Evolutionary conservation across 2,329 filamentous ascomycete species (phyloP).

Genomic region (Botrytis hyacinthi): DNA sequence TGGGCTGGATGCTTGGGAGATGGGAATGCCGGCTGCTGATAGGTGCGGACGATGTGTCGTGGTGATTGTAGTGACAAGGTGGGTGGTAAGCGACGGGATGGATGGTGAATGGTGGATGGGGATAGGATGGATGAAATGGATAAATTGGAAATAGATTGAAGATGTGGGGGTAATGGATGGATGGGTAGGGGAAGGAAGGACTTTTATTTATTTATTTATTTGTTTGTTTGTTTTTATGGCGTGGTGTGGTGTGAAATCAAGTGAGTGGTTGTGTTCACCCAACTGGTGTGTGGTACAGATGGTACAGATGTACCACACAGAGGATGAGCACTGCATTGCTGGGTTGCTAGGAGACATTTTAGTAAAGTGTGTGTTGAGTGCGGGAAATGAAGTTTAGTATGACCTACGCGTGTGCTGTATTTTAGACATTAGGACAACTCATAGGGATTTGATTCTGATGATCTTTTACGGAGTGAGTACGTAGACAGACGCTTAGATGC

Average conservation of each 20-base stretch:
- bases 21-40: not conserved
- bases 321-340: not conserved
- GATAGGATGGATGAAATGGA: conserved; percentile 4
- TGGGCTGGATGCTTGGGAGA: not conserved
- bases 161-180: not conserved
- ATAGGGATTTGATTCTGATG: not conserved
- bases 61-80: not conserved
- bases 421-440: not conserved
- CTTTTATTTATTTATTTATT: not conserved
- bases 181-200: not conserved
- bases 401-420: not conserved
- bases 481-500: not conserved
- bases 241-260: not conserved
- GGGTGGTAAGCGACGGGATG: not conserved
- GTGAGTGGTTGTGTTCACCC: not conserved
- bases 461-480: not conserved
- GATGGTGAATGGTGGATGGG: not conserved
- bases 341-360: not conserved
- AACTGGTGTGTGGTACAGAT: not conserved
- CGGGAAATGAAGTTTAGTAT: not conserved
- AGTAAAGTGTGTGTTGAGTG: not conserved
- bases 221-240: not conserved
- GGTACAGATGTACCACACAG: no score
- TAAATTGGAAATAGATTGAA: conserved; percentile 5
- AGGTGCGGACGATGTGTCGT: not conserved